Base-by-base conservation (phyloP, 164 flowering plant genomes). In the Aristolochia contorta region DNA sequence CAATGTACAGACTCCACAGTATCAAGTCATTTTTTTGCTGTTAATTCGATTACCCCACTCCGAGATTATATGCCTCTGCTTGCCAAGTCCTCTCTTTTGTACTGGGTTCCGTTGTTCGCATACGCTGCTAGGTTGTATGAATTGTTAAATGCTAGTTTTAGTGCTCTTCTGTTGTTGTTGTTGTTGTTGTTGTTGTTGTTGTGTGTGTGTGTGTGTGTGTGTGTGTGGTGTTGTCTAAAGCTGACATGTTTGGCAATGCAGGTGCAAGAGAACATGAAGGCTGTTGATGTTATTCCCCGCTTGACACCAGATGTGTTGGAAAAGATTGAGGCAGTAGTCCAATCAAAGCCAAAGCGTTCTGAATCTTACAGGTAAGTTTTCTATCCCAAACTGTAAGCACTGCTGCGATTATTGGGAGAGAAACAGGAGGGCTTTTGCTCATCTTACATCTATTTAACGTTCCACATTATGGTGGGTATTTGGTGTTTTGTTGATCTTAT, bases 211-310 rank as follows among this genome's bases (percentile, higher is more conserved):
- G n/a, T n/a, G n/a, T n/a, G n/a, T n/a, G n/a, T n/a, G n/a, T n/a
- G n/a, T n/a, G 4, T 7, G 33, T 32, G 33, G 3, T 37, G 10
- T 8, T 37, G 43, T 10, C 12, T 4, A 10, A 37, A 10, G 43
- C 43, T 37, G 43, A 37, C 43, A 37, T 10, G 43, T 10, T 37
- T 10, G 43, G 53, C 14, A 22, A 54, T 81, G 81, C 83, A 93
- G 98, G 76, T 90, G 67, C 77, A 80, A 65, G 97, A 93, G 72
- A 93, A 93, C 77, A 93, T 93, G 98, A 93, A 93, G 69, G 97
- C 98, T 12, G 55, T 93, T 57, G 84, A 93, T 64, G 92, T 86
- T n/a, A 87, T 93, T 47, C 96, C 98, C 10, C 21, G 73, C 67
- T 76, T 93, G 68, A 93, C 98, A 45, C 94, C 94, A 50, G 77